These are phyloP conservation scores for Didymella glomerata DNA, from an alignment of 2,329 filamentous ascomycete species.

Conservation along the genomic window DNA sequence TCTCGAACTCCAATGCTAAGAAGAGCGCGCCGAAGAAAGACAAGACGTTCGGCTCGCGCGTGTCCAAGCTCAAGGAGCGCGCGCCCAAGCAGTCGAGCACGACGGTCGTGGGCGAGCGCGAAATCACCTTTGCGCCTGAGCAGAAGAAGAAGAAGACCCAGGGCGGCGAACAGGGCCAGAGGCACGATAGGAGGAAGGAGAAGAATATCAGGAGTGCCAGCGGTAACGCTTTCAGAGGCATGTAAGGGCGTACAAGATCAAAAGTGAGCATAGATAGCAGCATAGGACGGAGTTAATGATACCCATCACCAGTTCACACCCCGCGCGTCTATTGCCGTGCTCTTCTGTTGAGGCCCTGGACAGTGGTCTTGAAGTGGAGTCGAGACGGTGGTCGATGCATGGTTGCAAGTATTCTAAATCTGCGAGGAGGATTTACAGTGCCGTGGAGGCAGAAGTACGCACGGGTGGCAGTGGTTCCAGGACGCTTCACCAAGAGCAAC, in stretches of 20 bases:
- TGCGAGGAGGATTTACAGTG: too few relatives aligned
- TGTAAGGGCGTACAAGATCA: conserved; percentile 53
- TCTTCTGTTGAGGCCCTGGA: too few relatives aligned
- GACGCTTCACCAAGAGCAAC: too few relatives aligned
- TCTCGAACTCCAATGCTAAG: conserved; percentile 58
- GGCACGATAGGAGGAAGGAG: conserved; percentile 54
- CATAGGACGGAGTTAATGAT: conserved; percentile 3
- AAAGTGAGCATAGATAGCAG: background rate
- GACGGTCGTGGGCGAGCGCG: conserved; percentile 62
- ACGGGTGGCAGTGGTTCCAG: too few relatives aligned
- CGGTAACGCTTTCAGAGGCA: conserved; percentile 75
- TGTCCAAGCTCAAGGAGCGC: conserved; percentile 51
- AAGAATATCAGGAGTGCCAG: conserved; percentile 74
- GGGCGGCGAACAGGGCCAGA: conserved; percentile 43
- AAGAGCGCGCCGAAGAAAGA: conserved; percentile 57
- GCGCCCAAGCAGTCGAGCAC: conserved; percentile 28
- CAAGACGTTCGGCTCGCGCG: conserved; percentile 66
- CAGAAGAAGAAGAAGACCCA: conserved; percentile 52
- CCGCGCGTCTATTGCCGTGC: too few relatives aligned
- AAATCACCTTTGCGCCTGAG: conserved; percentile 76
- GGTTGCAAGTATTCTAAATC: too few relatives aligned
- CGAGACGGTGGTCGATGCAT: too few relatives aligned
- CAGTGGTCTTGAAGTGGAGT: too few relatives aligned
- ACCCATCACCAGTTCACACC: conserved; percentile 1
- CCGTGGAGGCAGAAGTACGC: too few relatives aligned